A percentile compares a stretch with the other conserved stretches of the same genome.
Evolutionary conservation across 331 rosid genomes (phyloP).

Genomic region (Stylosanthes scabra): DNA sequence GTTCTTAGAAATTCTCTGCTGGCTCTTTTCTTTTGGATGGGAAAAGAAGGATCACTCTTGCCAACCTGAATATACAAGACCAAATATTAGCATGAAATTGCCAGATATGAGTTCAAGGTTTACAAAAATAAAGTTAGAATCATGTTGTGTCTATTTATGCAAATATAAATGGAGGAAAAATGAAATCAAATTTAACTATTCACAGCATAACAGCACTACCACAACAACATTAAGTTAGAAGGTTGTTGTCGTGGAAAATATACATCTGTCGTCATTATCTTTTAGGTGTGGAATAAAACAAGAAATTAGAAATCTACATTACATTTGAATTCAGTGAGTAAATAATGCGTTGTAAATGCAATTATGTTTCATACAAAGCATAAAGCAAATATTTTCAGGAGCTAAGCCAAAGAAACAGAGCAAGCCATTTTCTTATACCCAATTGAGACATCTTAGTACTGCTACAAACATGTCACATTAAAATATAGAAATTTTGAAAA

Average conservation of each 20-base stretch:
- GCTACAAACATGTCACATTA: slow-evolving; percentile 7
- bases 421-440: slow-evolving; percentile 16
- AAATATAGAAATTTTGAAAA: not conserved
- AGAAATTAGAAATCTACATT: slow-evolving; percentile 4
- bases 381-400: slow-evolving; percentile 13
- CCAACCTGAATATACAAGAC: slow-evolving; percentile 66
- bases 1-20: slow-evolving; percentile 94
- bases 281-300: too few relatives aligned
- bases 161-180: slow-evolving; percentile 18
- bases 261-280: too few relatives aligned
- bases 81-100: slow-evolving; percentile 14
- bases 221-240: too few relatives aligned
- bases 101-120: slow-evolving; percentile 28
- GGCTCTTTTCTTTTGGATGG: slow-evolving; percentile 94
- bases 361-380: too few relatives aligned
- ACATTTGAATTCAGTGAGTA: slow-evolving; percentile 2
- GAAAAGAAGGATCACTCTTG: slow-evolving; percentile 90
- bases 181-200: slow-evolving; percentile 21
- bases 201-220: too few relatives aligned
- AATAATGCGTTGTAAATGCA: too few relatives aligned
- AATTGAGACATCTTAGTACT: slow-evolving; percentile 19
- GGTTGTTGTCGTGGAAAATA: too few relatives aligned
- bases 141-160: slow-evolving; percentile 4
- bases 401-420: slow-evolving; percentile 21
- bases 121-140: slow-evolving; percentile 22